Evolutionary conservation across 2,329 filamentous ascomycete genomes (phyloP).

Genomic region (Bipolaris zeicola): DNA sequence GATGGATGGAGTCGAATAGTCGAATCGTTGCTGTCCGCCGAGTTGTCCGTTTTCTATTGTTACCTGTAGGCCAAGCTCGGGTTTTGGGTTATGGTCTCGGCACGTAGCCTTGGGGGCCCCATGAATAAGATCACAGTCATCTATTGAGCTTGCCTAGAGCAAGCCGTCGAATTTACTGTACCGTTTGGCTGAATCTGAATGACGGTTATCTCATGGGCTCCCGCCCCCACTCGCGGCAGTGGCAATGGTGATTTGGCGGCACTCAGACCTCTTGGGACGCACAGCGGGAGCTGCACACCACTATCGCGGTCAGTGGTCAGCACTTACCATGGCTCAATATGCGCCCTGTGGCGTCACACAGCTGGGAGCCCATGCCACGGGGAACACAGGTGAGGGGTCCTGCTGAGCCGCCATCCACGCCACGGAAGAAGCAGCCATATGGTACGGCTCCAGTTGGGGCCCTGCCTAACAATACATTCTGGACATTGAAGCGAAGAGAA

Average conservation of each 20-base stretch:
- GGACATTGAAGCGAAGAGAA: slow-evolving; percentile 27
- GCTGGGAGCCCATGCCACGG: slow-evolving; percentile 22
- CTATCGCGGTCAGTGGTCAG: slow-evolving; percentile 29
- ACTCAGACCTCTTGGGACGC: background rate
- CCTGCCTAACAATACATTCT: slow-evolving; percentile 3
- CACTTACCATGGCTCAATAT: slow-evolving; percentile 40
- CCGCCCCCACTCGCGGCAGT: slow-evolving; percentile 8
- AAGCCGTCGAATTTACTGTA: background rate
- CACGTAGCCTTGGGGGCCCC: slow-evolving; percentile 2
- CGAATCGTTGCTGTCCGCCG: slow-evolving; percentile 31
- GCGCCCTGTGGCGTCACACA: slow-evolving; percentile 41
- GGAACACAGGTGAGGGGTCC: slow-evolving; percentile 24
- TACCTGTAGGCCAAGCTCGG: slow-evolving; percentile 17
- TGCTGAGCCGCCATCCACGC: slow-evolving; percentile 40
- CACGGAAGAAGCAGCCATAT: slow-evolving; percentile 32
- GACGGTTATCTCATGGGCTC: background rate
- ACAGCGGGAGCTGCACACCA: slow-evolving; percentile 2
- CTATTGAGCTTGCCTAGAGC: background rate
- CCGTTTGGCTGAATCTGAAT: background rate
- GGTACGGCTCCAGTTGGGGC: slow-evolving; percentile 16
- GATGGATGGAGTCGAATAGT: slow-evolving; percentile 33
- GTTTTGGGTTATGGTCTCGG: slow-evolving; percentile 10
- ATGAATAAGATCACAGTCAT: background rate
- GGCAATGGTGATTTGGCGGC: background rate
- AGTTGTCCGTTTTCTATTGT: slow-evolving; percentile 32